Percentiles rank a stretch among this genome's conserved stretches.
These are phyloP conservation scores for Syzygium aqueum DNA, from an alignment of 345 rosid species.

Conservation along the genomic window DNA sequence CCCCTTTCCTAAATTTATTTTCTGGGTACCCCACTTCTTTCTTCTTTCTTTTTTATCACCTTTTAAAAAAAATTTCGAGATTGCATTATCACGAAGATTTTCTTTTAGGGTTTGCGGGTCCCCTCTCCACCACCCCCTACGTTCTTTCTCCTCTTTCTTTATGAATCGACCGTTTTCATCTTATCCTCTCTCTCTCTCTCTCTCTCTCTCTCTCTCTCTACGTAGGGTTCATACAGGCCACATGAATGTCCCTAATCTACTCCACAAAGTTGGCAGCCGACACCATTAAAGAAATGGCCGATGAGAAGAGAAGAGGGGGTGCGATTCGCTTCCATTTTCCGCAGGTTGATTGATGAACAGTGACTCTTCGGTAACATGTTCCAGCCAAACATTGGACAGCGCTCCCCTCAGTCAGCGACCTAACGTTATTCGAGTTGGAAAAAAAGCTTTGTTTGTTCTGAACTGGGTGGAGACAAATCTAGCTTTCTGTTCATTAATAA, in stretches of 20 bases:
- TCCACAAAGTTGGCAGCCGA: conserved; percentile 23
- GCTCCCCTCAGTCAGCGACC: background rate
- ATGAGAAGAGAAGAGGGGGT: background rate
- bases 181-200: background rate
- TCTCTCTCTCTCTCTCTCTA: background rate
- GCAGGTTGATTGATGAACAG: background rate
- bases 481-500: background rate
- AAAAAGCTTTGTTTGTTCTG: background rate
- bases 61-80: background rate
- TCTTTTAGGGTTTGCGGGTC: background rate
- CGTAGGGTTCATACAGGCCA: background rate
- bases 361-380: background rate
- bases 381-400: background rate
- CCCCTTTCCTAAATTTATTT: background rate
- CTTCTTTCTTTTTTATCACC: background rate
- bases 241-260: conserved; percentile 11
- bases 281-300: conserved; percentile 7
- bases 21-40: no score
- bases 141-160: background rate
- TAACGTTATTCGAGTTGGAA: background rate
- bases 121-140: background rate
- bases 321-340: background rate
- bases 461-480: background rate
- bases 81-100: background rate
- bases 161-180: background rate